Conservation (phyloP, 148 eudicot genomes). For the Amaranthus hypochondriacus region DNA sequence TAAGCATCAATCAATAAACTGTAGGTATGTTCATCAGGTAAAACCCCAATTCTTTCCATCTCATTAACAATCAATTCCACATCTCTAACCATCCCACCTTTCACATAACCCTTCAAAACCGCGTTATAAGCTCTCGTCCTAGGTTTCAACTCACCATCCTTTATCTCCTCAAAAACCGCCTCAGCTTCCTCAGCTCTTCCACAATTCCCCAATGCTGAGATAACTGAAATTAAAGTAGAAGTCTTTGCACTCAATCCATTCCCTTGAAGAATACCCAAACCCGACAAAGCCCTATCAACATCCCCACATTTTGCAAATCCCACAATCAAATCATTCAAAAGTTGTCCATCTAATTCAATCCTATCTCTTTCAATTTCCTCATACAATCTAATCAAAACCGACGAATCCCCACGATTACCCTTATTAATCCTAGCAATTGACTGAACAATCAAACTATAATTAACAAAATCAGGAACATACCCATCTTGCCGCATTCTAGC, state of each 20-base stretch:
- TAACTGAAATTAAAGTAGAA: slow-evolving; percentile 51
- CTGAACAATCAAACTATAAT: slow-evolving; percentile 73
- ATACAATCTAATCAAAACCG: slow-evolving; percentile 49
- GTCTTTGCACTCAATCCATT: slow-evolving; percentile 73
- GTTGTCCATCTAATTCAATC: slow-evolving; percentile 69
- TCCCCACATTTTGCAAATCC: slow-evolving; percentile 84
- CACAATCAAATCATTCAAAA: slow-evolving; percentile 74
- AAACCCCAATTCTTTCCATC: slow-evolving; percentile 76
- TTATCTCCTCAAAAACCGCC: slow-evolving; percentile 89
- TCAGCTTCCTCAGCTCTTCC: slow-evolving; percentile 92
- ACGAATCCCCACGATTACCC: slow-evolving; percentile 35
- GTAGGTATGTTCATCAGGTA: slow-evolving; percentile 82
- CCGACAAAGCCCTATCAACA: slow-evolving; percentile 58
- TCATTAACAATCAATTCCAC: slow-evolving; percentile 76
- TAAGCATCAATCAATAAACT: slow-evolving; percentile 83
- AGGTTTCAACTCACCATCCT: slow-evolving; percentile 79
- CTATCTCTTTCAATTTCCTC: slow-evolving; percentile 57
- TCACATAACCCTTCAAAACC: slow-evolving; percentile 82
- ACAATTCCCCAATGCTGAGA: slow-evolving; percentile 55
- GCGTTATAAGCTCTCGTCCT: slow-evolving; percentile 88
- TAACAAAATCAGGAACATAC: slow-evolving; percentile 68
- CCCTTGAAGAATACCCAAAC: slow-evolving; percentile 60
- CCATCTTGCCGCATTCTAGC: slow-evolving; percentile 70
- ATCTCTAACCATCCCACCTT: slow-evolving; percentile 61
- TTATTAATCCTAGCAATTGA: slow-evolving; percentile 44